Evolutionary conservation across 2,329 filamentous ascomycete genomes (phyloP).

Genomic region (Cordyceps farinosa): DNA sequence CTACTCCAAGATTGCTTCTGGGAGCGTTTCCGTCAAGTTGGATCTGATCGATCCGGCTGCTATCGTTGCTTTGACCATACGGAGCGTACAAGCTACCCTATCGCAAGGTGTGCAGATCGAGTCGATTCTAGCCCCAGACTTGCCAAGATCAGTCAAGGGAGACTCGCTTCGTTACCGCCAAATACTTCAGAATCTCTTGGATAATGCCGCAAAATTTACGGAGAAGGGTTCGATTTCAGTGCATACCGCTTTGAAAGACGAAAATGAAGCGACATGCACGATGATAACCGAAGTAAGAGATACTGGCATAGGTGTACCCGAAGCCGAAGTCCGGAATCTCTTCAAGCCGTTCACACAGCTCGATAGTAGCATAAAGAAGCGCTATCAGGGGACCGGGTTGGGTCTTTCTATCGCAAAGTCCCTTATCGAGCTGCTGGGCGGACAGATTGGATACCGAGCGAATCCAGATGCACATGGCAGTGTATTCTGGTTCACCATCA

Average conservation of each 20-base stretch:
- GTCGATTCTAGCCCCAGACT: constrained; percentile 39
- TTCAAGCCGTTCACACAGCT: constrained; percentile 56
- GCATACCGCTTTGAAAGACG: constrained; percentile 35
- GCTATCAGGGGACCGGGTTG: constrained; percentile 53
- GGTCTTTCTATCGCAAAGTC: constrained; percentile 57
- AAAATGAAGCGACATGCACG: constrained; percentile 41
- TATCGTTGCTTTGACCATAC: constrained; percentile 46
- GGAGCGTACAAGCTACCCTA: constrained; percentile 45
- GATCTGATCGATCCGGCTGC: constrained; percentile 48
- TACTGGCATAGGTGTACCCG: constrained; percentile 51
- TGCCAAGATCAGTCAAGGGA: constrained; percentile 49
- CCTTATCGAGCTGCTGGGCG: constrained; percentile 54
- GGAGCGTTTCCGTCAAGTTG: constrained; percentile 54
- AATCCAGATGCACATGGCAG: constrained; percentile 47
- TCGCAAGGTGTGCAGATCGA: constrained; percentile 45
- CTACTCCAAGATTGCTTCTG: constrained; percentile 60
- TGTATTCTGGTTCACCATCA: constrained; percentile 49
- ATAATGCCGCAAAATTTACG: constrained; percentile 61
- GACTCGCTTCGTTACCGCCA: constrained; percentile 60
- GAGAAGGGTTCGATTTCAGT: constrained; percentile 51
- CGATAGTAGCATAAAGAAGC: constrained; percentile 49
- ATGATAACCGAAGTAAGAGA: constrained; percentile 52
- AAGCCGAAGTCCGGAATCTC: constrained; percentile 42
- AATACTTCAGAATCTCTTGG: constrained; percentile 58
- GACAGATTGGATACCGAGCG: constrained; percentile 38